These are phyloP conservation scores for Cordyceps pruinosa DNA, from an alignment of 2,329 filamentous ascomycete species.

Conservation along the genomic window DNA sequence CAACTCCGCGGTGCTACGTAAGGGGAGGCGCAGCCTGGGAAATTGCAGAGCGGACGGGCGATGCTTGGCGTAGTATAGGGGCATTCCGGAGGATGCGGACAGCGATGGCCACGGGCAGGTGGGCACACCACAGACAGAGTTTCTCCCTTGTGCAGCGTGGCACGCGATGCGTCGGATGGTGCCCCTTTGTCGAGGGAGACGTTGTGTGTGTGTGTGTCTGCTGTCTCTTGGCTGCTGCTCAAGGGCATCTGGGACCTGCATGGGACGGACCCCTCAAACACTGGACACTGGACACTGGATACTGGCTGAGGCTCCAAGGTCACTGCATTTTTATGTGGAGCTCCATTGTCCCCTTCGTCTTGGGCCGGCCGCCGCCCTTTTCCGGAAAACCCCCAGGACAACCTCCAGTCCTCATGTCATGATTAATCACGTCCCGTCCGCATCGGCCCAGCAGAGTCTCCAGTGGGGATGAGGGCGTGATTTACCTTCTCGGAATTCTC, in stretches of 20 bases:
- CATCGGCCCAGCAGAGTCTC: constrained; percentile 5
- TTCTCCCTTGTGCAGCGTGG: no score
- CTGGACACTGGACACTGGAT: no score
- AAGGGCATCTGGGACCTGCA: constrained; percentile 5
- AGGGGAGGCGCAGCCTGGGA: constrained; percentile 4
- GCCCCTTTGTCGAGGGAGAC: no score
- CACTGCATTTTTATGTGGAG: constrained; percentile 6
- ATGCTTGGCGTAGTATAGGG: not conserved
- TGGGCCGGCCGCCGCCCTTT: constrained; percentile 5
- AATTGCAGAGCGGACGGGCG: not conserved
- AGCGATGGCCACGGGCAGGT: not conserved
- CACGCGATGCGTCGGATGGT: no score
- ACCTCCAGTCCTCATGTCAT: constrained; percentile 2
- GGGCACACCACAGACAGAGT: not conserved
- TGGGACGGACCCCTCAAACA: no score
- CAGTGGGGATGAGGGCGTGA: constrained; percentile 23
- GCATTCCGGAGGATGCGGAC: not conserved
- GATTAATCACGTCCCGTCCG: constrained; percentile 13
- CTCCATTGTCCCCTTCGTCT: not conserved
- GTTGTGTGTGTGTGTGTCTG: not conserved
- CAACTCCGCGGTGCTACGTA: not conserved
- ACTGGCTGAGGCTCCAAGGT: no score
- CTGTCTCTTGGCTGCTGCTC: not conserved
- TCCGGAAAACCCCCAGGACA: not conserved
- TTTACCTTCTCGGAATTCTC: not conserved